Evolutionary conservation across 1,139 yeast genomes (phyloP).

Genomic region (Kodamaea anthophila): DNA sequence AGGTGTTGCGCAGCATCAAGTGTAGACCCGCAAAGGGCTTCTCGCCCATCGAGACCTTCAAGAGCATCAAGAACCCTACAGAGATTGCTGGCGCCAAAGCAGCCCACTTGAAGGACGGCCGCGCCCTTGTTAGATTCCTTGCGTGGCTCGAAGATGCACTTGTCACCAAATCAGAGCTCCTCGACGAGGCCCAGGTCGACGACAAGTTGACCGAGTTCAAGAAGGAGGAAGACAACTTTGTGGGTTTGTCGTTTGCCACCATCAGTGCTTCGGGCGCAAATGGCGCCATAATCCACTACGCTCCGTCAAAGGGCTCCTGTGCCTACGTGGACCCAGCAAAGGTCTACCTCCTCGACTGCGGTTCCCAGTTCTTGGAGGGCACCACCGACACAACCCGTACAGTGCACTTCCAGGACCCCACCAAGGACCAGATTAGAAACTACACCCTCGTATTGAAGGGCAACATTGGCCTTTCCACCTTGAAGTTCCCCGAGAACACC

Average conservation of each 20-base stretch:
- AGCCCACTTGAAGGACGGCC: constrained; percentile 86
- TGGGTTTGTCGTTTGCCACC: constrained; percentile 85
- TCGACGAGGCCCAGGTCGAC: constrained; percentile 80
- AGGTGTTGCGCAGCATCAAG: constrained; percentile 51
- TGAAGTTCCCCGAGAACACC: constrained; percentile 82
- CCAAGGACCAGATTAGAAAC: constrained; percentile 59
- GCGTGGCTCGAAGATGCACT: constrained; percentile 81
- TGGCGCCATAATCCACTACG: constrained; percentile 89
- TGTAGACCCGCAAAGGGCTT: constrained; percentile 35
- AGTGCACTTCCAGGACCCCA: constrained; percentile 69
- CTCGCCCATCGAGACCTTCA: constrained; percentile 67
- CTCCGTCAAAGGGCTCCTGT: constrained; percentile 58
- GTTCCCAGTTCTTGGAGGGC: constrained; percentile 91
- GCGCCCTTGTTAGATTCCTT: constrained; percentile 70
- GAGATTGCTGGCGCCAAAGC: constrained; percentile 71
- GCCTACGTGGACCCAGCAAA: constrained; percentile 68
- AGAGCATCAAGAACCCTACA: constrained; percentile 66
- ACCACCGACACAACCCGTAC: constrained; percentile 97
- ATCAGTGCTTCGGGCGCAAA: constrained; percentile 91
- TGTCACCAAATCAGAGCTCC: constrained; percentile 44
- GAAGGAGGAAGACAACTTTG: constrained; percentile 53
- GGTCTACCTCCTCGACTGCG: constrained; percentile 84
- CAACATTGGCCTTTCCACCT: constrained; percentile 69
- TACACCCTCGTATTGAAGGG: constrained; percentile 93
- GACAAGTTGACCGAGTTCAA: constrained; percentile 63